Percentiles rank a stretch among this genome's conserved stretches.
These are phyloP conservation scores for Neoscytalidium dimidiatum DNA, from an alignment of 2,329 filamentous ascomycete genomes.

Conservation along the genomic window DNA sequence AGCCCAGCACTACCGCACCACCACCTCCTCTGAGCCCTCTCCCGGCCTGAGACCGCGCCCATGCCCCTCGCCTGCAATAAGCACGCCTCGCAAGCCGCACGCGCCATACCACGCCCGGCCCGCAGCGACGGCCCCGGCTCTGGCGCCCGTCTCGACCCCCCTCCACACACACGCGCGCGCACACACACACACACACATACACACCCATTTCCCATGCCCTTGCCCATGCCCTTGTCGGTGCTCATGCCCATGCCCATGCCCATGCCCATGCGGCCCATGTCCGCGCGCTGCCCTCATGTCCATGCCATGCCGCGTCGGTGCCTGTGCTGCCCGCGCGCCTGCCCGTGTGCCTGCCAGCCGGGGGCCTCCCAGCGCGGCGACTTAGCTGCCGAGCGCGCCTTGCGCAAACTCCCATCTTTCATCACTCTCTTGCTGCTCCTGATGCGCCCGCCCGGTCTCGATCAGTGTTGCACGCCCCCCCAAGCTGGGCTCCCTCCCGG, in stretches of 20 bases:
- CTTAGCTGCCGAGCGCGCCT: slow-evolving; percentile 13
- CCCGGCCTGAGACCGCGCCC: slow-evolving; percentile 18
- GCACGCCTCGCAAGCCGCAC: slow-evolving; percentile 13
- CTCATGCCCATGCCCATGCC: too few species aligned
- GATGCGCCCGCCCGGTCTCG: slow-evolving; percentile 14
- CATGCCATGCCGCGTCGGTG: slow-evolving; percentile 1
- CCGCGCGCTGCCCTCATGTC: not conserved
- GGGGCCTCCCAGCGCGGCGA: slow-evolving; percentile 5
- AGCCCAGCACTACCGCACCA: not conserved
- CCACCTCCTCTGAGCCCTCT: not conserved
- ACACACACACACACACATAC: too few species aligned
- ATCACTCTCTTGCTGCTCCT: slow-evolving; percentile 6
- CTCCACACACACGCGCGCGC: too few species aligned
- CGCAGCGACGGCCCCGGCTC: slow-evolving; percentile 9
- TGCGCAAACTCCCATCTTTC: slow-evolving; percentile 17
- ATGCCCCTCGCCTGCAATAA: slow-evolving; percentile 19
- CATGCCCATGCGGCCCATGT: too few species aligned
- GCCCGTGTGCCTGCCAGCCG: slow-evolving; percentile 1
- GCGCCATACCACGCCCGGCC: slow-evolving; percentile 9
- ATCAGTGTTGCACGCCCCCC: not conserved
- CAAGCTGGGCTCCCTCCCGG: slow-evolving; percentile 8
- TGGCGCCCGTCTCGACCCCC: slow-evolving; percentile 4
- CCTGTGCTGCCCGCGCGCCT: not conserved
- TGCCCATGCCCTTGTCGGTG: too few species aligned
- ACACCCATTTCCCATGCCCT: too few species aligned